Conservation (phyloP, 345 rosid species). For the Schrenkiella parvula region DNA sequence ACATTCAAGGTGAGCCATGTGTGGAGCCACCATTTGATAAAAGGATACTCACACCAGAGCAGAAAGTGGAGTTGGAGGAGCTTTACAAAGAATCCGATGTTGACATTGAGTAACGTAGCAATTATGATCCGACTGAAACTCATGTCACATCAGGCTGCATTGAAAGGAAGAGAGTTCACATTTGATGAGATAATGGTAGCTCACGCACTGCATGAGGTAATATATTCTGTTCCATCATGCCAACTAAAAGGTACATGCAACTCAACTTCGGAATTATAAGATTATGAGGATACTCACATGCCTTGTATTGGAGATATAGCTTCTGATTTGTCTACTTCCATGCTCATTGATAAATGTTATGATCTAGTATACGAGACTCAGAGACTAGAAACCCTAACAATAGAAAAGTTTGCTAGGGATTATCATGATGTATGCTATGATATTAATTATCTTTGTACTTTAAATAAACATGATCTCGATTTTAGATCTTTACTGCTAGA, state of each 20-base stretch:
- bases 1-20: too few relatives aligned
- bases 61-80: not conserved
- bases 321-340: not conserved
- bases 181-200: not conserved
- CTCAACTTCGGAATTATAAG: not conserved
- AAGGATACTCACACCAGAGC: not conserved
- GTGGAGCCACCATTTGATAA: not conserved
- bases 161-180: not conserved
- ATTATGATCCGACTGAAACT: not conserved
- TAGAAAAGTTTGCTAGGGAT: not conserved
- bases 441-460: not conserved
- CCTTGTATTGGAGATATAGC: not conserved
- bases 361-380: too few relatives aligned
- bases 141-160: not conserved
- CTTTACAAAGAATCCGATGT: not conserved
- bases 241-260: not conserved
- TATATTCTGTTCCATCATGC: not conserved
- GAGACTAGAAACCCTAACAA: not conserved
- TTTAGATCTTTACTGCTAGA: not conserved
- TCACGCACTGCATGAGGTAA: not conserved
- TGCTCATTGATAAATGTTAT: too few relatives aligned
- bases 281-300: not conserved
- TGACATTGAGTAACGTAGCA: not conserved
- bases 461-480: not conserved
- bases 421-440: not conserved